Evolutionary conservation across 805 yeast genomes (phyloP), one percentile per base, ranked within the genome.

Genomic region (Ogataea dorogensis): DNA sequence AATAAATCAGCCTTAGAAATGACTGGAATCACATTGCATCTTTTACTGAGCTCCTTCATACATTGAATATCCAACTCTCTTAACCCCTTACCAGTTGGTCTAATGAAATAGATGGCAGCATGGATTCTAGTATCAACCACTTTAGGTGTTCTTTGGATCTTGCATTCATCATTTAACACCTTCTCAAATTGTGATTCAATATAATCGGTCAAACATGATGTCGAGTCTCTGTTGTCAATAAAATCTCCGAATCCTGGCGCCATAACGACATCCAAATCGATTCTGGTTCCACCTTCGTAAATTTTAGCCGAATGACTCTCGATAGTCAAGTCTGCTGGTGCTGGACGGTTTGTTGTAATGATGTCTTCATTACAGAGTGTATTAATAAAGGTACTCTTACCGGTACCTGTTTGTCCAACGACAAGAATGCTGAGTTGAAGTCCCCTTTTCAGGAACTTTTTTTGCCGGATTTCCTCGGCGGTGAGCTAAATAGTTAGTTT

Each of bases 1-100:
- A 85, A 67, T 1, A 81, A 71, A 56, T 88, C 96, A 2, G 89
- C 80, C 58, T 86, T 84, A 19, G 88, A 77, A 47, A 88, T 73
- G 3, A 89, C 78, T 0, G 96, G 96, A 42, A 88, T 79, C 43
- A 88, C 69, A 52, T 86, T 88, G 30, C 83, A 88, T 31, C 89
- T 71, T 23, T 70, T 65, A 19, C 83, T 69, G 16, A 88, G 67
- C 42, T 75, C 77, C 58, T 74, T 75, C 81, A 89, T 73, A 8
- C 81, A 71, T 42, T 72, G 74, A 41, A 86, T 69, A 59, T 89
- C 96, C 40, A 84, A 66, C 9, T 83, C 79, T 28, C 75, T 67
- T 36, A 86, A 59, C 2, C 81, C 75, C 47, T 71, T 75, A 30
- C 81, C 79, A 2, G 81, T 72, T 1, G 95, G 89, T 12, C 81